Evolutionary conservation across 352 stramenopile species (phyloP), one percentile per base, ranked within the genome.

Genomic region (Phytophthora podocarpi): DNA sequence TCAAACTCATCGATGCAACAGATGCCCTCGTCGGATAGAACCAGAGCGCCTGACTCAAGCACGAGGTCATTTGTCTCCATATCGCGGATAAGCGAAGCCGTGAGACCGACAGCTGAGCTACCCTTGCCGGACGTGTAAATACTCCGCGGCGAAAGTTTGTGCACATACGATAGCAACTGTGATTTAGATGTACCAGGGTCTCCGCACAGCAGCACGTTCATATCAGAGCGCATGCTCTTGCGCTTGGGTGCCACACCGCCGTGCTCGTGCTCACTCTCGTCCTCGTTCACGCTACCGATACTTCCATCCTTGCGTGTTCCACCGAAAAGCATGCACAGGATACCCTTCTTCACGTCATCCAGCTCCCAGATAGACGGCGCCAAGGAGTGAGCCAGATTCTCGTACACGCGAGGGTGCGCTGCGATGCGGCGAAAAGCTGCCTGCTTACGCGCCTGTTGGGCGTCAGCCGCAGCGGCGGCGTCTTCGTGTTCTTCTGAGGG

Each of bases 1-100:
- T 99, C 97, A 70, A 99, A 99, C 76, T 99, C 97, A 75, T 99
- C 96, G 45, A 99, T 99, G 72, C 97, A 99, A 76, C 97, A 99
- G 64, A 99, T 97, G 12, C 97, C 97, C 50, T 97, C 85, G 64
- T 99, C 97, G 13, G 88, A 98, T 20, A 99, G 77, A 48, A 99
- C 97, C 24, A 99, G 70, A 13, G 97, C 97, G 15, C 93, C 93
- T 20, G 89, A 97, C 72, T 99, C 98, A 49, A 99, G 85, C 45
- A 99, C 96, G 6, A 99, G 78, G 60, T 99, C 97, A 24, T 94
- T 86, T 9, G 97, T 99, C 70, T 99, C 98, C 50, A 97, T 97
- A 82, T 99, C 98, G 16, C 92, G 90, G 18, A 97, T 89, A 56
- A 97, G 80, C 15, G 96, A 99, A 13, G 97, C 97, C 4, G 98